Conservation (phyloP, 2,329 filamentous ascomycete species). For the Fusarium sp. region DNA sequence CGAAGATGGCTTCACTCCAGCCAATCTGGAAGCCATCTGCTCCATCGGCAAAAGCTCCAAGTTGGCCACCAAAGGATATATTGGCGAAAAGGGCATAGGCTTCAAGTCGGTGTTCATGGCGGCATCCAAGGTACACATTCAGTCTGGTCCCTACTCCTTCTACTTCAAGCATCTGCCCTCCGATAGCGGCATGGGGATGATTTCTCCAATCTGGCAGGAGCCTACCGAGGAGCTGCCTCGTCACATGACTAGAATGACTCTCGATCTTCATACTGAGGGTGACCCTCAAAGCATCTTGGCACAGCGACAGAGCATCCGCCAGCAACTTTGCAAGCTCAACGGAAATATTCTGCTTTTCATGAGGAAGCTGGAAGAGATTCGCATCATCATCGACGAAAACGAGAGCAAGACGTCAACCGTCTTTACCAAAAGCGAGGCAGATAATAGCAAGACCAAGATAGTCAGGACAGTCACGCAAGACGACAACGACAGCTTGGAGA, state of each 20-base stretch:
- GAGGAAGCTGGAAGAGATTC: conserved; percentile 12
- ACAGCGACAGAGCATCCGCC: not conserved
- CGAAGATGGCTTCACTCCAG: conserved; percentile 9
- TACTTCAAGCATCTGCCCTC: conserved; percentile 16
- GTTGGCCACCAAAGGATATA: conserved; percentile 18
- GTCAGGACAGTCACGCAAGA: not conserved
- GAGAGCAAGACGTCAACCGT: not conserved
- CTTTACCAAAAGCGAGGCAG: conserved; percentile 6
- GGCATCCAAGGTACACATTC: conserved; percentile 22
- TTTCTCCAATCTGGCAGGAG: conserved; percentile 21
- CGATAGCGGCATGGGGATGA: conserved; percentile 21
- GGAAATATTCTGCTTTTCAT: conserved; percentile 24
- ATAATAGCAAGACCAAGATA: not conserved
- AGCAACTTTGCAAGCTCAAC: conserved; percentile 18
- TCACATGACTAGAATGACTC: conserved; percentile 22
- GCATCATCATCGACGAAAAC: not conserved
- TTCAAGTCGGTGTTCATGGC: conserved; percentile 33
- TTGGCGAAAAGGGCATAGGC: conserved; percentile 29
- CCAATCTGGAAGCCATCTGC: not conserved
- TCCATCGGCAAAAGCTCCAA: conserved; percentile 1
- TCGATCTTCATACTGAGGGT: conserved; percentile 22
- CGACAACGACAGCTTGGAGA: accelerated
- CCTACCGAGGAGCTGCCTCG: not conserved
- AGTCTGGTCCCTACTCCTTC: conserved; percentile 33
- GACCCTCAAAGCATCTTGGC: conserved; percentile 4